phyloP scores from a whole-genome alignment of 2,329 filamentous ascomycete species.

The Monosporascus sp. region DNA sequence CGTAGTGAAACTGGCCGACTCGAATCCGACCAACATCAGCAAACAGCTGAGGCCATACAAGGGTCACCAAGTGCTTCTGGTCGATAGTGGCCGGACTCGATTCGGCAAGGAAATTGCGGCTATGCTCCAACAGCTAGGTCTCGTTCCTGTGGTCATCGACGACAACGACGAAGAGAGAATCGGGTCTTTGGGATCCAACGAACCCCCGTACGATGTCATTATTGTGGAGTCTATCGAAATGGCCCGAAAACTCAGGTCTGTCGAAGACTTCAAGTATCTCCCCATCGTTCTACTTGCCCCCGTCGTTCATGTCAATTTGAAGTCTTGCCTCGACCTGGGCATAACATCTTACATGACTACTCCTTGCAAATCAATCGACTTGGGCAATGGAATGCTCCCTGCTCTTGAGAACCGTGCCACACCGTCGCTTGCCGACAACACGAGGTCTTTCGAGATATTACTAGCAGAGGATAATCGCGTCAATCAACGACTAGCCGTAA shows the following conservation, averaged over 20 bases:
- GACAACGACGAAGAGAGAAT: constrained; percentile 63
- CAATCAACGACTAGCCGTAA: constrained; percentile 92
- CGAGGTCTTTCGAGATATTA: constrained; percentile 90
- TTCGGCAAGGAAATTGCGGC: constrained; percentile 69
- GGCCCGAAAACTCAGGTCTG: constrained; percentile 74
- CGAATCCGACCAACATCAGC: constrained; percentile 71
- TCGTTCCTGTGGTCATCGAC: constrained; percentile 72
- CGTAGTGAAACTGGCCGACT: constrained; percentile 75
- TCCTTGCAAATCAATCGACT: constrained; percentile 86
- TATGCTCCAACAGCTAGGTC: constrained; percentile 73
- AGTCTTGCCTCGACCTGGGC: constrained; percentile 87
- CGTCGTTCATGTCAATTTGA: constrained; percentile 83
- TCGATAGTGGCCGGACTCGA: constrained; percentile 81
- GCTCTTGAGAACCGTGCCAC: constrained; percentile 90
- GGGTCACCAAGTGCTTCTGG: constrained; percentile 87
- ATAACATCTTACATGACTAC: constrained; percentile 99
- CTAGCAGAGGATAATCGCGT: constrained; percentile 96
- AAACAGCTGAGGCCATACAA: constrained; percentile 86
- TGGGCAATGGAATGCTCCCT: constrained; percentile 94
- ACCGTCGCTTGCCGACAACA: constrained; percentile 86
- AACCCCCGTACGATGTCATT: constrained; percentile 84
- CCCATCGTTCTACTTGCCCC: constrained; percentile 90
- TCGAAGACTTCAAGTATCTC: constrained; percentile 96
- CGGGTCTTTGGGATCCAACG: constrained; percentile 46
- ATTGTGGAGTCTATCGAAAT: constrained; percentile 92